Conservation (phyloP, 78 protist species). For the Protostelium mycophagum region DNA sequence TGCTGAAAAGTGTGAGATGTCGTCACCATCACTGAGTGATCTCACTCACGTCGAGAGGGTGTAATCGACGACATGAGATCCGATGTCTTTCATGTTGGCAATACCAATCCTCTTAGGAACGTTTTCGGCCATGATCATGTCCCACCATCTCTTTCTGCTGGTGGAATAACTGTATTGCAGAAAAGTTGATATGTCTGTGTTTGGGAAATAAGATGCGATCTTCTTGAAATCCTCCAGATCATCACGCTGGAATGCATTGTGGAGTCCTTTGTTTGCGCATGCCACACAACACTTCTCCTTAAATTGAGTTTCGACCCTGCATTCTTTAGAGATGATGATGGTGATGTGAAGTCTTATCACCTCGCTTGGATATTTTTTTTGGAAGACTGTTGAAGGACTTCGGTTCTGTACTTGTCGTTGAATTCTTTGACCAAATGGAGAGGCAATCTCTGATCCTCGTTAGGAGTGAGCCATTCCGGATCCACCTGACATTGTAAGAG, state of each 20-base stretch:
- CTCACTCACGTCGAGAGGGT: no score
- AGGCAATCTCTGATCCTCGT: not conserved
- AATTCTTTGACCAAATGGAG: not conserved
- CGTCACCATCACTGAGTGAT: no score
- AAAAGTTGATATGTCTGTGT: no score
- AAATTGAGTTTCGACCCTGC: not conserved
- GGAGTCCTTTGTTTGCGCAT: not conserved
- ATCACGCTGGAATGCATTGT: not conserved
- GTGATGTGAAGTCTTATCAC: not conserved
- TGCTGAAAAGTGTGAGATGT: no score
- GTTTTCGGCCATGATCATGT: no score
- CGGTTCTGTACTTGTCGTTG: not conserved
- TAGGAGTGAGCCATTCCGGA: not conserved
- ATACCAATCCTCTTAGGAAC: no score
- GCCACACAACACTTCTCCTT: not conserved
- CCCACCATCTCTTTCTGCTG: no score
- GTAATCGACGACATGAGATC: no score
- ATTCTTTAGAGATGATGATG: no score
- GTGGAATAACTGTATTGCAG: no score
- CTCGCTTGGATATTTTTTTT: not conserved
- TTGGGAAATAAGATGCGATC: not conserved
- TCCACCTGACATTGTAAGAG: not conserved
- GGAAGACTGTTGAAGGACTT: not conserved
- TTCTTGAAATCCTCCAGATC: not conserved
- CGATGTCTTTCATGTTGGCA: no score